Conservation (phyloP, 2,329 filamentous ascomycete genomes). For the Trichoderma gracile region DNA sequence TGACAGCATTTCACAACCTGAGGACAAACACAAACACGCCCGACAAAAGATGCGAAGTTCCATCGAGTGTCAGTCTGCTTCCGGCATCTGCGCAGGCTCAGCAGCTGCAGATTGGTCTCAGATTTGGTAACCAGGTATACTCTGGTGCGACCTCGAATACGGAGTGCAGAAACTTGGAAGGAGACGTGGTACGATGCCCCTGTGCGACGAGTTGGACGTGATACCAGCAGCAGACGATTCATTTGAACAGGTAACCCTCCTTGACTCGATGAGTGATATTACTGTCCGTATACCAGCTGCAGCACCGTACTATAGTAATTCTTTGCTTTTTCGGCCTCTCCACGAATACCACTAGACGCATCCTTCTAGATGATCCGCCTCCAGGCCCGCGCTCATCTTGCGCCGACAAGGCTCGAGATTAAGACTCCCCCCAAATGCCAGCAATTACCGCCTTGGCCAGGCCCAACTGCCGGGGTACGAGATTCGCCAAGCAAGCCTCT, state of each 20-base stretch:
- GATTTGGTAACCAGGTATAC: no score
- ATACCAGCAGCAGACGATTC: background rate
- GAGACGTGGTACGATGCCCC: no score
- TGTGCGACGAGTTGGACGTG: background rate
- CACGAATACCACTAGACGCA: background rate
- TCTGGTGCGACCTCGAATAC: background rate
- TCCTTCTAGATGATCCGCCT: conserved; percentile 5
- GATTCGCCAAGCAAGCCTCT: background rate
- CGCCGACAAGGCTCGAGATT: conserved; percentile 11
- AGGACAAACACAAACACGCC: no score
- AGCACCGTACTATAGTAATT: background rate
- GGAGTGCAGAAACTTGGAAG: no score
- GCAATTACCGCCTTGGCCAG: conserved; percentile 11
- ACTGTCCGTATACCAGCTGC: background rate
- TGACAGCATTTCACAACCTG: background rate
- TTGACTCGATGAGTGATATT: background rate
- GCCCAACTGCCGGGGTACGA: background rate
- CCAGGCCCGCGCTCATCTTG: background rate
- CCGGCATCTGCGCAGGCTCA: no score
- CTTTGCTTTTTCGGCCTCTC: background rate
- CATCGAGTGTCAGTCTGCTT: no score
- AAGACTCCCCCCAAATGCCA: background rate
- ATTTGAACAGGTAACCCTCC: no score
- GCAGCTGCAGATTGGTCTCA: no score
- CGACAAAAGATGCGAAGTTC: background rate